These are phyloP conservation scores for Neofusicoccum parvum DNA, from an alignment of 2,329 filamentous ascomycete genomes.

Conservation along the genomic window DNA sequence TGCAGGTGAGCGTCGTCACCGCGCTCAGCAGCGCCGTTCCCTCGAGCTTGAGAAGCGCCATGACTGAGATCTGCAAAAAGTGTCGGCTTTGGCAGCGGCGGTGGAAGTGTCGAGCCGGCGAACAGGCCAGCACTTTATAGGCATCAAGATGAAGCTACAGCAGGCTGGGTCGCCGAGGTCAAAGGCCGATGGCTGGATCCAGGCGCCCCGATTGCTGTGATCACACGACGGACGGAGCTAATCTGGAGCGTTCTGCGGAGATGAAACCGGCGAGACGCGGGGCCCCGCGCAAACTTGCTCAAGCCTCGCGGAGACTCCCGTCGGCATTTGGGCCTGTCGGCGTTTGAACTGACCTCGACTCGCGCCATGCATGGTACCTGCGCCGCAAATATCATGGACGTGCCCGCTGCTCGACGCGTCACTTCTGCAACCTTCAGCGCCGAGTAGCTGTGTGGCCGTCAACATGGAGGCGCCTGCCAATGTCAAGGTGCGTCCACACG, in stretches of 20 bases:
- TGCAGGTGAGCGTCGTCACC: conserved; percentile 48
- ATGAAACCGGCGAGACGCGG: not conserved
- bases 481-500: not conserved
- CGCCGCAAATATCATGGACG: not conserved
- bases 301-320: not conserved
- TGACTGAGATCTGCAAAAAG: not conserved
- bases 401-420: not conserved
- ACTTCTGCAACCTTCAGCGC: not conserved
- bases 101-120: too few species aligned
- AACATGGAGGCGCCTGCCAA: not conserved
- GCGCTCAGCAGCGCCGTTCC: conserved; percentile 46
- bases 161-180: not conserved
- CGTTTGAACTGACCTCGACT: not conserved
- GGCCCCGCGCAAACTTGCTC: not conserved
- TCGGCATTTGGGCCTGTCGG: not conserved
- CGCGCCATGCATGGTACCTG: not conserved
- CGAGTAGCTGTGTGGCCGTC: too few species aligned
- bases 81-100: not conserved
- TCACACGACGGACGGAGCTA: not conserved
- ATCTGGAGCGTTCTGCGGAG: not conserved
- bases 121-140: not conserved
- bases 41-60: conserved; percentile 25
- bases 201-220: not conserved
- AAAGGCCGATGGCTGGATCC: not conserved
- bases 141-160: not conserved